Base-by-base conservation (phyloP, 805 yeast species). In the Candida verbasci region DNA sequence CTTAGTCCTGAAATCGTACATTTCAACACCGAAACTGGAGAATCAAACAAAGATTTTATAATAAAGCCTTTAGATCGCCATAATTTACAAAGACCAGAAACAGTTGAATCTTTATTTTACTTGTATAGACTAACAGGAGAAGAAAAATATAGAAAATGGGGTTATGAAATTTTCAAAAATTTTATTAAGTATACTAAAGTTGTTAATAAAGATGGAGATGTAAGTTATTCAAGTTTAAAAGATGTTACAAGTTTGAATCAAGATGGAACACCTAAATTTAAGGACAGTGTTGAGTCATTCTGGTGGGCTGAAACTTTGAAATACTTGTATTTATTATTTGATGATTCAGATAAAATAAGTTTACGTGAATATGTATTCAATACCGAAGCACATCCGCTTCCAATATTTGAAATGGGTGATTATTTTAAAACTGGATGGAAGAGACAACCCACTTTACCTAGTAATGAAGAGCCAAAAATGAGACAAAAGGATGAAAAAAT, bases 261-360 rank as follows among this genome's bases (percentile, higher is more conserved):
- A 2, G 34, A 39, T 25, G 39, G 31, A 9, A 17, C 23, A 11
- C 79, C 89, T 3, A 54, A 52, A n/a, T 51, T 54, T 15, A 60
- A 72, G 37, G 93, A 89, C 58, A 86, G 85, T 52, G 76, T 85
- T 77, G 96, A 88, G 60, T 82, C 94, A 15, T 87, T 86, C 68
- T 89, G 97, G 97, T 69, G 86, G 34, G 89, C 96, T 2, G 96
- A 89, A 57, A 89, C 97, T 3, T 71, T 89, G 54, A 89, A 89
- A 59, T 89, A 88, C 59, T 66, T 88, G 27, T 86, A 86, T 51
- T 60, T 86, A 39, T 63, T 87, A 44, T 87, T 87, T 60, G 93
- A 85, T 45, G 79, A 78, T 47, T 69, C 70, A 12, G 67, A 73
- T 43, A 70, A 77, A 38, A 60, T 84, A 44, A 87, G 89, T 21